Base-by-base conservation (phyloP, 768 basidiomycete species). In the Leccinum subgranulosum region DNA sequence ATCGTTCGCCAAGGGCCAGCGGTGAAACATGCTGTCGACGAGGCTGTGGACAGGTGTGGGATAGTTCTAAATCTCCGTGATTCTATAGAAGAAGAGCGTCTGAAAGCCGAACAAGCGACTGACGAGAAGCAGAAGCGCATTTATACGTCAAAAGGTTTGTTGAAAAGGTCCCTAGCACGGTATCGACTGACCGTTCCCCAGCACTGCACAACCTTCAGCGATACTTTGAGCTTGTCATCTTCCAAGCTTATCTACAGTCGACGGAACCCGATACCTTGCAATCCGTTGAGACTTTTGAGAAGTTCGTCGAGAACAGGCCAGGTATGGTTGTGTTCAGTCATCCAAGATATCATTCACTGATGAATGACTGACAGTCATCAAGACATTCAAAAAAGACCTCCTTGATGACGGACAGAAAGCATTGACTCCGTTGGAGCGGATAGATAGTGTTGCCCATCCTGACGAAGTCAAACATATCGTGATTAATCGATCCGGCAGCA, bases 321-420 rank as follows among this genome's bases (percentile, higher is more conserved):
- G 94, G 93, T 92, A 69, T 48, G 74, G 57, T 14, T 12, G 33
- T 23, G 5, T 11, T 5, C 34, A n/a, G 6, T 14, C 6, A 45
- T 29, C 45, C 29, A 28, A 34, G 23, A 31, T 11, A 31, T n/a
- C n/a, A 25, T 33, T 15, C 23, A 19, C 36, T 55, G 33, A 56
- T 56, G 29, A 52, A 25, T 17, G n/a, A 4, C 29, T 25, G 34
- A 46, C 57, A 90, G 96, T 98, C 14, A 94, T 98, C 75, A 89
- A 88, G 70, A 99, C 97, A 0, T 95, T 98, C 58, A 86, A 94
- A 75, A 93, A 91, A 58, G 97, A 98, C 60, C 80, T 99, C 47
- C 73, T 85, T 45, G 80, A 80, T 17, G 88, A 94, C n/a, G 87
- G 87, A 4, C 71, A 91, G 50, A 81, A 90, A 57, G 87, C 88